Base-by-base conservation (phyloP, 331 rosid genomes). In the Phaseolus coccineus region DNA sequence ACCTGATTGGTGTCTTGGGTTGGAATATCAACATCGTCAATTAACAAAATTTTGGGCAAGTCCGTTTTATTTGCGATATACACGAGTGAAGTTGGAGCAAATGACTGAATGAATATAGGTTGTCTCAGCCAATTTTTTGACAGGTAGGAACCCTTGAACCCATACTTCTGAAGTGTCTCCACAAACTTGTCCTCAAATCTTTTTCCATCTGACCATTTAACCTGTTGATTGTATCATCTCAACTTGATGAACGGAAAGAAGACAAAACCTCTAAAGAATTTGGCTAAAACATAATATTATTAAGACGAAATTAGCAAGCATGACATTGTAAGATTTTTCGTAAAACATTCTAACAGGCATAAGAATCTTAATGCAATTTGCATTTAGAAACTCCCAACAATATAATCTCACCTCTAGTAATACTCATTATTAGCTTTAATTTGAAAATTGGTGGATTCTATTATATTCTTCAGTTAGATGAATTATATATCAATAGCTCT, bases 1-100 rank as follows among this genome's bases (percentile, higher is more conserved):
- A 88, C 99, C 98, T 96, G 99, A 88, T 96, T 90, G 69, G 99
- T 93, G 87, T 93, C 99, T 79, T 93, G 97, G 0, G 99, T 96
- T 15, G 88, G 90, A 3, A 83, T 2, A 33, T 88, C 80, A 56
- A 85, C 53, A 79, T 96, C 92, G 28, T 87, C 99, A 40, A 96
- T 93, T 76, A 96, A 83, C 0, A 96, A 69, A 68, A 96, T 51
- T 86, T 96, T 88, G 79, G 99, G 99, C 81, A 90, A 85, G 82
- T 89, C 94, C 0, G 98, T 96, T 78, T 85, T 90, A 51, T 91
- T 93, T 85, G 98, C 84, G 72, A 81, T 50, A 56, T 90, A 65
- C 80, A 93, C 66, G 56, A 96, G 97, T 53, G 99, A 96, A 56
- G 94, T 84, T 74, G 99, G 99, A 87, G 99, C 99, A 80, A 96